Evolutionary conservation across 1,284 basidiomycete species (phyloP), one percentile per base, ranked within the genome.

Genomic region (Fomes fomentarius): DNA sequence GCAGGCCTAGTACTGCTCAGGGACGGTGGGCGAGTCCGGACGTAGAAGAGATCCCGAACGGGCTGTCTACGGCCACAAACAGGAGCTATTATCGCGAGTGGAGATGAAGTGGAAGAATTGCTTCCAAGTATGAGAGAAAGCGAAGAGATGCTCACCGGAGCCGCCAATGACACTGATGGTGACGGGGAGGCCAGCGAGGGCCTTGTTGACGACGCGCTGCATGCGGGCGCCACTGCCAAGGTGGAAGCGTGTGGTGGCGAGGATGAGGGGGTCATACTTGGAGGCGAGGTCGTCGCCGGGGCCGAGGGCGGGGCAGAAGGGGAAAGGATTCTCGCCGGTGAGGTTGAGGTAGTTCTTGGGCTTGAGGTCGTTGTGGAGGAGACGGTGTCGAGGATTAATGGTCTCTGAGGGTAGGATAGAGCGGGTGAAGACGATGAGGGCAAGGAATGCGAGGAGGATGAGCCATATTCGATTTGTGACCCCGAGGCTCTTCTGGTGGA

Each of bases 101-200:
- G 30, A 22, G n/a, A 31, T 45, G 31, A 22, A 14, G 49, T 25
- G 48, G 41, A 26, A 41, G 6, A 12, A 12, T 21, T 5, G 31
- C 10, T 15, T 17, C 31, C 26, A 37, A 37, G 35, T 56, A 52
- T 24, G 61, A 39, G 38, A 30, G 4, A 11, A 26, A 50, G 41
- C 25, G 31, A 26, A 48, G 38, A 40, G 17, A 45, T 17, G 78
- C 89, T 68, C 66, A 93, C 93, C 80, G 60, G 92, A 94, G 52
- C 95, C 93, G 44, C 95, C 95, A 25, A 98, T 70, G 33, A 98
- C 83, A 64, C 91, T 93, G 63, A 98, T 92, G 10, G 94, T 96
- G 22, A 97, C 83, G 4, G 94, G 93, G 58, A 87, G 79, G 8
- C 94, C 96, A 3, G 86, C 77, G 67, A 98, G 77, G 0, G 94